Evolutionary conservation across 2,329 filamentous ascomycete genomes (phyloP).

Genomic region (Xylariales sp.): DNA sequence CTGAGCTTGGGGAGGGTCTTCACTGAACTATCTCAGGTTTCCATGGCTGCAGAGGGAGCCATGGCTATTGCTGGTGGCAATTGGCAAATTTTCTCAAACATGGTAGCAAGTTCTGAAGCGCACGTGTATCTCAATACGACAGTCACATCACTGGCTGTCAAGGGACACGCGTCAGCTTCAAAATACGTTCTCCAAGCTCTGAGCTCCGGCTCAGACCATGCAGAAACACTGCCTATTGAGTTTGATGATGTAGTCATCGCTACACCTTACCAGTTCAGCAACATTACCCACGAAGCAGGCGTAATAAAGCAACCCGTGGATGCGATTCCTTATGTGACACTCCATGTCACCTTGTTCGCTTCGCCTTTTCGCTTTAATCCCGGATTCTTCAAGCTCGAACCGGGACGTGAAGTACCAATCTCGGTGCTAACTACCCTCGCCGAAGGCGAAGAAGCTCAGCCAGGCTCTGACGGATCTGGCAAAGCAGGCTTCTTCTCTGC

Average conservation of each 20-base stretch:
- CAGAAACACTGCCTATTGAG: constrained; percentile 39
- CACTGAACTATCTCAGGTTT: constrained; percentile 44
- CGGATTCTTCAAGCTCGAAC: constrained; percentile 64
- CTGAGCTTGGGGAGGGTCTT: neutral
- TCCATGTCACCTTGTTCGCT: constrained; percentile 88
- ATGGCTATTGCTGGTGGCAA: constrained; percentile 80
- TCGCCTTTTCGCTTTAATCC: constrained; percentile 70
- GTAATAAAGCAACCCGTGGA: constrained; percentile 70
- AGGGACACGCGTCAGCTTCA: constrained; percentile 34
- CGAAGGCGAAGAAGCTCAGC: constrained; percentile 45
- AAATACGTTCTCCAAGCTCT: constrained; percentile 44
- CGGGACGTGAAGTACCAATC: constrained; percentile 58
- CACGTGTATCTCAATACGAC: constrained; percentile 61
- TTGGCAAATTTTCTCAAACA: constrained; percentile 87
- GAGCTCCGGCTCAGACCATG: constrained; percentile 14
- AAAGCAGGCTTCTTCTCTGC: constrained; percentile 81
- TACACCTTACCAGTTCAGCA: constrained; percentile 75
- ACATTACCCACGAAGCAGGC: constrained; percentile 57
- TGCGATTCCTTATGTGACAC: constrained; percentile 74
- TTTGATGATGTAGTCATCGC: constrained; percentile 85
- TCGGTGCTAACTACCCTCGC: constrained; percentile 80
- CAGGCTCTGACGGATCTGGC: constrained; percentile 58
- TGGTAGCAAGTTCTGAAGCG: constrained; percentile 64
- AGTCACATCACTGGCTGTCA: constrained; percentile 56
- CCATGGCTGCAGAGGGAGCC: constrained; percentile 83